Percentiles rank a stretch among this genome's conserved stretches.
Evolutionary conservation across 139 green algal genomes (phyloP).

Genomic region (Microglena sp.): DNA sequence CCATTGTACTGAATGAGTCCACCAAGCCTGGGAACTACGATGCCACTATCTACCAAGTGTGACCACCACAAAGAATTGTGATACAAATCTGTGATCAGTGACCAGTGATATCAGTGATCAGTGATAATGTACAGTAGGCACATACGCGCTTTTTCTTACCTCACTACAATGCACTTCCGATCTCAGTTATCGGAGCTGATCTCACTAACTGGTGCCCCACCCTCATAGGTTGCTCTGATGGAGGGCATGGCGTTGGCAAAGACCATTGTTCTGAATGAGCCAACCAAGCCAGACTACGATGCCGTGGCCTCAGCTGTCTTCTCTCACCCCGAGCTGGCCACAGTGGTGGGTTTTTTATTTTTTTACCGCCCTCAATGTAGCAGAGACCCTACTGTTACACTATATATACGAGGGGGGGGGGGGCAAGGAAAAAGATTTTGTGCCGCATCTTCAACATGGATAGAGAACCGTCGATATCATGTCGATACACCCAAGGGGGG

Average conservation of each 20-base stretch:
- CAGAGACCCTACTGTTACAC: too few relatives aligned
- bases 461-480: too few relatives aligned
- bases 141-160: conserved; percentile 75
- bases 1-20: conserved; percentile 94
- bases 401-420: too few relatives aligned
- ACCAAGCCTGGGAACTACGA: too few relatives aligned
- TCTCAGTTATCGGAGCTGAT: background rate
- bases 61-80: too few relatives aligned
- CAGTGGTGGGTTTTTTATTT: conserved; percentile 43
- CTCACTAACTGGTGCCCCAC: background rate
- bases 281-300: conserved; percentile 75
- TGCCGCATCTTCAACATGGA: too few relatives aligned
- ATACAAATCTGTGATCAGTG: too few relatives aligned
- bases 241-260: conserved; percentile 90
- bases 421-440: too few relatives aligned
- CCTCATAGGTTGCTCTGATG: conserved; percentile 79
- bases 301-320: conserved; percentile 74
- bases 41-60: too few relatives aligned
- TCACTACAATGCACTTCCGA: too few relatives aligned
- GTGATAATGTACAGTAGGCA: conserved; percentile 66
- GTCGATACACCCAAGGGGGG: too few relatives aligned
- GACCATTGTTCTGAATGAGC: conserved; percentile 66
- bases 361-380: too few relatives aligned
- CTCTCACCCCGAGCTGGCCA: conserved; percentile 78
- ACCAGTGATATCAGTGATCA: conserved; percentile 88